These are phyloP conservation scores for Fusarium camptoceras DNA, from an alignment of 2,329 filamentous ascomycete species.

Conservation along the genomic window DNA sequence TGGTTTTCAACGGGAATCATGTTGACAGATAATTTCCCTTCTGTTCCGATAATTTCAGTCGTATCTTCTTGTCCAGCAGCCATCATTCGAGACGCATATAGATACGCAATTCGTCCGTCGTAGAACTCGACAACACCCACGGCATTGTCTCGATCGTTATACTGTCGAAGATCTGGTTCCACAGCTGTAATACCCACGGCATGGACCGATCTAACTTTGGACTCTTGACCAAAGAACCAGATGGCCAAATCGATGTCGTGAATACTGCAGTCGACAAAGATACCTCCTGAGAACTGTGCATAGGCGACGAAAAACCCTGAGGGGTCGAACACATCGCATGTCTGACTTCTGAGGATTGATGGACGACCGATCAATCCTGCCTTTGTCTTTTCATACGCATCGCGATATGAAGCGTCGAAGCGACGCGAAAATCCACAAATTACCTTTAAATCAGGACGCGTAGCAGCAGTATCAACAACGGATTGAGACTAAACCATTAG, in stretches of 20 bases:
- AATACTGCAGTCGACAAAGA: conserved; percentile 77
- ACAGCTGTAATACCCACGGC: conserved; percentile 48
- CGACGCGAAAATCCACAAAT: conserved; percentile 55
- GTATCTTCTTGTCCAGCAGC: conserved; percentile 74
- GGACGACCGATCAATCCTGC: conserved; percentile 69
- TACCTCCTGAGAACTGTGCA: conserved; percentile 72
- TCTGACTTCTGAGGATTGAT: conserved; percentile 72
- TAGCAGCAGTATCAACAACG: conserved; percentile 29
- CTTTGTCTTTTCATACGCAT: conserved; percentile 65
- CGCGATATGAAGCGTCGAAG: conserved; percentile 74
- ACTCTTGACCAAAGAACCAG: conserved; percentile 49
- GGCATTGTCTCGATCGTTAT: conserved; percentile 49
- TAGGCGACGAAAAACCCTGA: conserved; percentile 76
- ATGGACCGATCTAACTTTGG: conserved; percentile 44
- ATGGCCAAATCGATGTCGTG: conserved; percentile 67
- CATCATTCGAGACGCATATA: conserved; percentile 75
- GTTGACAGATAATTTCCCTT: conserved; percentile 72
- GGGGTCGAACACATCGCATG: conserved; percentile 74
- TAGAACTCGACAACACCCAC: conserved; percentile 73
- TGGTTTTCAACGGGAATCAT: conserved; percentile 62
- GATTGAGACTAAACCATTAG: conserved; percentile 10
- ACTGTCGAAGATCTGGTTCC: conserved; percentile 43
- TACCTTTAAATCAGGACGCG: conserved; percentile 70
- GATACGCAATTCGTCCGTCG: conserved; percentile 71
- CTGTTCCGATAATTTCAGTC: conserved; percentile 75